Evolutionary conservation across 192 early-diverging fungal species (phyloP).

Genomic region (Coemansia sp.): DNA sequence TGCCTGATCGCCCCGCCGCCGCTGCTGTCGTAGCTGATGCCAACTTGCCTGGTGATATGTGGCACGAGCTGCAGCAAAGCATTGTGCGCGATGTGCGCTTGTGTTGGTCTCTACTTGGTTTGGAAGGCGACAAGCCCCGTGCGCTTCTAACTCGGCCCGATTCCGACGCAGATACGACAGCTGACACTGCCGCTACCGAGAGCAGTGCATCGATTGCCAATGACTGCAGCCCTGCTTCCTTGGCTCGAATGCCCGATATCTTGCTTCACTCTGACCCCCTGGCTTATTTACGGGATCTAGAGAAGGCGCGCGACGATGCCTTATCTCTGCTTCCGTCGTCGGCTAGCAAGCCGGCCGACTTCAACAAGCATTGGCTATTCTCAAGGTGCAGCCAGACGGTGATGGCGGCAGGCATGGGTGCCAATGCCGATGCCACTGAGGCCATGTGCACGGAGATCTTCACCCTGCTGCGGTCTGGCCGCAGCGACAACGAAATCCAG

Average conservation of each 20-base stretch:
- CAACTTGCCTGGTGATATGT: background rate
- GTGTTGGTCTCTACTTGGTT: conserved; percentile 18
- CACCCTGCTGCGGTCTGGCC: conserved; percentile 23
- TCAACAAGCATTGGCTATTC: conserved; percentile 30
- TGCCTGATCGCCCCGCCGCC: background rate
- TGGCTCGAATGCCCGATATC: conserved; percentile 34
- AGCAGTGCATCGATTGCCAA: background rate
- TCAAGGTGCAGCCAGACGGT: conserved; percentile 19
- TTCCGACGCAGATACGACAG: background rate
- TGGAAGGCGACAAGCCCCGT: background rate
- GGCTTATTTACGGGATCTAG: conserved; percentile 22
- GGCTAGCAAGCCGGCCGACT: background rate
- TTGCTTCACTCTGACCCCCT: conserved; percentile 30
- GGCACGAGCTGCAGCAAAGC: conserved; percentile 24
- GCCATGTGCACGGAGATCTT: conserved; percentile 34
- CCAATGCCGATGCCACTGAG: conserved; percentile 16
- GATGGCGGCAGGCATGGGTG: conserved; percentile 12
- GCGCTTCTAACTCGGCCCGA: background rate
- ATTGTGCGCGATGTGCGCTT: conserved; percentile 27
- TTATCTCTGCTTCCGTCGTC: background rate
- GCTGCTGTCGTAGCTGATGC: background rate
- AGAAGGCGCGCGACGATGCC: conserved; percentile 8
- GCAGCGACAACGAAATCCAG: conserved; percentile 45
- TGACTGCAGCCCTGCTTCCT: background rate
- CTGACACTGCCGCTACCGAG: background rate